phyloP scores from a whole-genome alignment of 2,329 filamentous ascomycete species.

The Remersonia thermophila region DNA sequence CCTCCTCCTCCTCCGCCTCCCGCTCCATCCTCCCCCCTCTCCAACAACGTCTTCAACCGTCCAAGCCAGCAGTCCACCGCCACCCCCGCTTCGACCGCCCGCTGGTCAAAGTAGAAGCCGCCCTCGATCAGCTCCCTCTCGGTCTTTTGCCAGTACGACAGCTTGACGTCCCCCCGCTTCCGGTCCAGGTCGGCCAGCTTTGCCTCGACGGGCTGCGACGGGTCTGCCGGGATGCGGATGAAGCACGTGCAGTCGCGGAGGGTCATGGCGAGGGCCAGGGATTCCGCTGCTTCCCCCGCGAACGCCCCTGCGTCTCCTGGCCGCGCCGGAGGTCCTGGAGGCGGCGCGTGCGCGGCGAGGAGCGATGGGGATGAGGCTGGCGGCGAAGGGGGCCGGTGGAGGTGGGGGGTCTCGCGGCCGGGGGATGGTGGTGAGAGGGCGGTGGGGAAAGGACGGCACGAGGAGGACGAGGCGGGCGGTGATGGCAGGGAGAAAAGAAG shows the following conservation, averaged over 20 bases:
- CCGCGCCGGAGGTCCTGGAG: too few species aligned
- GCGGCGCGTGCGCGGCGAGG: too few species aligned
- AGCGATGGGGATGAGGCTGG: too few species aligned
- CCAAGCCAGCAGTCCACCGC: conserved; percentile 18
- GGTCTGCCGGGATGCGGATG: conserved; percentile 39
- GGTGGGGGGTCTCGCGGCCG: too few species aligned
- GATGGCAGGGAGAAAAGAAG: too few species aligned
- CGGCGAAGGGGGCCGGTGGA: too few species aligned
- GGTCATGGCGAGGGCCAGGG: conserved; percentile 61
- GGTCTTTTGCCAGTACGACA: conserved; percentile 53
- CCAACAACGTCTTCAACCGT: conserved; percentile 7
- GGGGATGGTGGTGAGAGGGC: too few species aligned
- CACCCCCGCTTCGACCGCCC: conserved; percentile 14
- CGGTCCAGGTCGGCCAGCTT: conserved; percentile 67
- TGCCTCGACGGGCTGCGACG: conserved; percentile 31
- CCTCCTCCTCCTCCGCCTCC: conserved; percentile 1
- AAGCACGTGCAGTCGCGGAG: conserved; percentile 69
- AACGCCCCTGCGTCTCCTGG: too few species aligned
- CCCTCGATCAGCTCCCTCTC: conserved; percentile 51
- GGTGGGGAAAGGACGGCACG: too few species aligned
- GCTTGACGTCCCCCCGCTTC: conserved; percentile 56
- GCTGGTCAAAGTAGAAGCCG: conserved; percentile 48
- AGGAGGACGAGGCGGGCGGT: too few species aligned
- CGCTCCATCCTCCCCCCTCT: conserved; percentile 18
- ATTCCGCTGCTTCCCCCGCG: conserved; percentile 23